phyloP scores from a whole-genome alignment of 495 filamentous ascomycete genomes.

The Ascodesmis nigricans region DNA sequence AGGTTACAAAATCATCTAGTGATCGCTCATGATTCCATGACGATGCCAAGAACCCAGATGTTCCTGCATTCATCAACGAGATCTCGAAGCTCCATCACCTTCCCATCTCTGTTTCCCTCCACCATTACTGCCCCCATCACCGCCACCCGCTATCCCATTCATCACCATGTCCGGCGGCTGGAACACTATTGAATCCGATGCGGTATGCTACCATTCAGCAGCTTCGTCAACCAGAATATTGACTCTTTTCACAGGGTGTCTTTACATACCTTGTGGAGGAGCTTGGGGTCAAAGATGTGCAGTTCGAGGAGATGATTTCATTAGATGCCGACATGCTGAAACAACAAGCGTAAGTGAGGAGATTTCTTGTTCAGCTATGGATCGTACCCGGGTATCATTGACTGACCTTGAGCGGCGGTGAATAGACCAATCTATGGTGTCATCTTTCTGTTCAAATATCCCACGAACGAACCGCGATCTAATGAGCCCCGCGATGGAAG shows the following conservation, averaged over 20 bases:
- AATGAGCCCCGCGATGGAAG: constrained; percentile 50
- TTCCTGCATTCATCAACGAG: no score
- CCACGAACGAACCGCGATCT: constrained; percentile 44
- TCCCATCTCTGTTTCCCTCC: constrained; percentile 11
- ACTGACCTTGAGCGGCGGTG: constrained; percentile 24
- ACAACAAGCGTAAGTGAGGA: constrained; percentile 29
- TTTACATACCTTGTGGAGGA: constrained; percentile 89
- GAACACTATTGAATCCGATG: constrained; percentile 81
- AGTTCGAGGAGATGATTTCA: constrained; percentile 90
- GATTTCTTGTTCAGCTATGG: neutral
- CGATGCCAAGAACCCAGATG: no score
- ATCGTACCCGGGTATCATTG: neutral
- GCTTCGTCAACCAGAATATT: constrained; percentile 3
- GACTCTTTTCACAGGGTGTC: constrained; percentile 43
- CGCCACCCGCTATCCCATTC: no score
- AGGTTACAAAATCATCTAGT: no score
- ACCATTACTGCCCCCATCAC: constrained; percentile 6
- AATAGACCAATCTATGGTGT: constrained; percentile 77
- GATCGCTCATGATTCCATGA: no score
- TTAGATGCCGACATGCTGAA: constrained; percentile 64
- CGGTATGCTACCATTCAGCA: constrained; percentile 32
- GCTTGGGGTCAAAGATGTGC: constrained; percentile 75
- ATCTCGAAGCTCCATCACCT: no score
- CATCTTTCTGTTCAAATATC: constrained; percentile 99
- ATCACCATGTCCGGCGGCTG: constrained; percentile 38